These are phyloP conservation scores for Chara braunii DNA, from an alignment of 139 green algal species.

Conservation along the genomic window DNA sequence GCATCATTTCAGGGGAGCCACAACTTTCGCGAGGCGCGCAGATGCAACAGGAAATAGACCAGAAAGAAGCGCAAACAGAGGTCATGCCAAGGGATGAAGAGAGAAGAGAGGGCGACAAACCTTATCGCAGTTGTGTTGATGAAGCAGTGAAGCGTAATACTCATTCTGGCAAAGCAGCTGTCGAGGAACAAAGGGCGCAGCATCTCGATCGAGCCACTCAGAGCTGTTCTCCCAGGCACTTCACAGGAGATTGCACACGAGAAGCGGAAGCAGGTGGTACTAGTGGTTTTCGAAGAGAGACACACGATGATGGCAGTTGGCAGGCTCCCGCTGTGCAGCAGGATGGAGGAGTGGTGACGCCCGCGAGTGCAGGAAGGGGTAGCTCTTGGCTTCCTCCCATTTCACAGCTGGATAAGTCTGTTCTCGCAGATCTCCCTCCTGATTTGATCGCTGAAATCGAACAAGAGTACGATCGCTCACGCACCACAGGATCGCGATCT, in stretches of 20 bases:
- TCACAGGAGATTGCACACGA: not conserved
- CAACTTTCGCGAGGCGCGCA: too few species aligned
- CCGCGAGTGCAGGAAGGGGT: not conserved
- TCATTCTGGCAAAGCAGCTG: not conserved
- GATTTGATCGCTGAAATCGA: not conserved
- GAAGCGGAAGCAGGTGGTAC: not conserved
- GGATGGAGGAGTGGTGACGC: not conserved
- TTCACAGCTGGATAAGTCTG: conserved; percentile 18
- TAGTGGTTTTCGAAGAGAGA: not conserved
- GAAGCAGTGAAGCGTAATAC: not conserved
- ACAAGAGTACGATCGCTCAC: too few species aligned
- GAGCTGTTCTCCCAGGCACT: not conserved
- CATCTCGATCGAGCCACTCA: not conserved
- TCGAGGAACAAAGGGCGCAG: not conserved
- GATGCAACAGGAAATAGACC: too few species aligned
- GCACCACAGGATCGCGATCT: too few species aligned
- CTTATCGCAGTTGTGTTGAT: not conserved
- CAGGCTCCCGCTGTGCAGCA: not conserved
- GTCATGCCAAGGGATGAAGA: not conserved
- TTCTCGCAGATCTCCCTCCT: conserved; percentile 17
- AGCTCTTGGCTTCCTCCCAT: conserved; percentile 1
- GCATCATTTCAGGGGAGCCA: too few species aligned
- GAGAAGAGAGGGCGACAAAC: not conserved
- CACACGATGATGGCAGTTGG: not conserved
- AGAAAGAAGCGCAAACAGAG: too few species aligned